Conservation (phyloP, 441 rosid genomes). For the Dalechampia spathulata region DNA sequence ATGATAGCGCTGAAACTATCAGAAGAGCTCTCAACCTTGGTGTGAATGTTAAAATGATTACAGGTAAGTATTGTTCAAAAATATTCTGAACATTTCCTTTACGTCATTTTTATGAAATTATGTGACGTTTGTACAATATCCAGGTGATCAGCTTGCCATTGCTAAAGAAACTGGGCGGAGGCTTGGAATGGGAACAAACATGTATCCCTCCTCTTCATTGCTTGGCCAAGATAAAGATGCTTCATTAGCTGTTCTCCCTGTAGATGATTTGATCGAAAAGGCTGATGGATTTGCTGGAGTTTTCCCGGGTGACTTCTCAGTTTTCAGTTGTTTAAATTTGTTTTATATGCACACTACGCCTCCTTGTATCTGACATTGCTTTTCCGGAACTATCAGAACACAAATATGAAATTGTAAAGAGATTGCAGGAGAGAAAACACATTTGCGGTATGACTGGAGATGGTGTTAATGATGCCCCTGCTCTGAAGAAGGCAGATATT, state of each 20-base stretch:
- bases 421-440: constrained; percentile 76
- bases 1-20: constrained; percentile 90
- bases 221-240: constrained; percentile 80
- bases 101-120: no score
- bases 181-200: constrained; percentile 94
- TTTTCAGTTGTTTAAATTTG: neutral
- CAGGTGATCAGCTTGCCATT: constrained; percentile 92
- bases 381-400: constrained; percentile 36
- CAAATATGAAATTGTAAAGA: constrained; percentile 79
- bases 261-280: constrained; percentile 80
- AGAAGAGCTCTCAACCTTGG: constrained; percentile 84
- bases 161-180: constrained; percentile 86
- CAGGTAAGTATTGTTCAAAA: constrained; percentile 37
- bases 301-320: constrained; percentile 68
- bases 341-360: neutral
- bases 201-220: constrained; percentile 83
- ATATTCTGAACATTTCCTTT: neutral
- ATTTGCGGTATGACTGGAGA: constrained; percentile 97
- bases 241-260: constrained; percentile 59
- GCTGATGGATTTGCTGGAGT: constrained; percentile 96
- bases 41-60: constrained; percentile 88
- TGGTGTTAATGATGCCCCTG: constrained; percentile 95
- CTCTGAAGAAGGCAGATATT: constrained; percentile 84
- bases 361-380: neutral
- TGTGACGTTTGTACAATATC: no score